Base-by-base conservation (phyloP, 208 protist genomes). In the Crithidia sp. region DNA sequence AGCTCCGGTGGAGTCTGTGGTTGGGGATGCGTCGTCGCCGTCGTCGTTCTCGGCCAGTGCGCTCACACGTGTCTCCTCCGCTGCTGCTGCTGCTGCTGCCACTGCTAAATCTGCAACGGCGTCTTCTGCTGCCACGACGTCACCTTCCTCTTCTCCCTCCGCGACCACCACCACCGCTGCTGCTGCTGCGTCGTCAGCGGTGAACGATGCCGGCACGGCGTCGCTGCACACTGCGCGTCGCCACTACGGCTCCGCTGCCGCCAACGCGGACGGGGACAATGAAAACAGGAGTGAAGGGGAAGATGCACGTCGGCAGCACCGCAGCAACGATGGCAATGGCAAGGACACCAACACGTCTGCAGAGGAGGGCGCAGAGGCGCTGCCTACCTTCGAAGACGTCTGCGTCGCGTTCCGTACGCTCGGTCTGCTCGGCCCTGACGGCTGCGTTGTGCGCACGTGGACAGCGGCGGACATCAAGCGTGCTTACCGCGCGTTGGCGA, bases 401-500 rank as follows among this genome's bases (percentile, higher is more conserved):
- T 74, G 50, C 52, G 40, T 40, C 16, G 83, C 79, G 14, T 74
- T 77, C 61, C 37, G 45, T 0, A 36, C 64, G n/a, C 73, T 84
- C 9, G 59, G 70, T 10, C 71, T 85, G 2, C 19, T 81, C 19
- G 36, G 57, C 8, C 19, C 53, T 2, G 79, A 72, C n/a, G 70
- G 59, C 45, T 28, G 47, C 10, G 53, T 62, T 19, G 62, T 71
- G 70, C 71, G 55, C 4, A 44, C 44, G 56, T 83, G 74, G 81
- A 76, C 70, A 37, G 39, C 13, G 16, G 68, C 81, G 19, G 62
- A 79, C n/a, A 28, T 89, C 17, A 89, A 89, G 79, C 45, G 58
- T 19, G 55, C 58, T 7, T 89, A 86, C 62, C 81, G 78, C n/a
- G 36, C 17, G 2, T 65, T 89, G 7, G 85, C 82, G n/a, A 74